Base-by-base conservation (phyloP, 768 basidiomycete genomes). In the Arthromyces matolae region DNA sequence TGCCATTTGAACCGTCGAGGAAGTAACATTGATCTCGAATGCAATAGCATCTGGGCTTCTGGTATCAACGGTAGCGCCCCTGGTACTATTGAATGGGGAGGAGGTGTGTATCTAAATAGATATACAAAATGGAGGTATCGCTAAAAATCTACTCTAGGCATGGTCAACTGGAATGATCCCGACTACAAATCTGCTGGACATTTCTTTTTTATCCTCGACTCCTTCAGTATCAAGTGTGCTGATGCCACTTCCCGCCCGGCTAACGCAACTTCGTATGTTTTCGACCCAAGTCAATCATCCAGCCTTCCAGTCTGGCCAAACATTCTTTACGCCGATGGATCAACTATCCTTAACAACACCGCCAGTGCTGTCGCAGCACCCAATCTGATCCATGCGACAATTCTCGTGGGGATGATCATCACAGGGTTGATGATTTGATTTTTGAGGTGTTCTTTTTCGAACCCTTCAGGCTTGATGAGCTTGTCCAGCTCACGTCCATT, bases 131-230 rank as follows among this genome's bases (percentile, higher is more conserved):
- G 31, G 41, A 16, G n/a, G 16, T 8, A 13, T 33, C 18, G 19
- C 37, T 44, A 22, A 50, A 33, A n/a, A 42, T 35, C n/a, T 7
- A 29, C 39, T 38, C 5, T 29, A 71, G 73, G 83, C 34, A 75
- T 88, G 79, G 89, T 91, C 67, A 70, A 90, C 70, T 93, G 86
- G 84, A 57, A 71, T 16, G 81, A 92, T 62, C 79, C 86, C 25
- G 90, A 93, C 64, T 93, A 90, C 64, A 48, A 66, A 42, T 62
- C 84, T 12, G 82, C 86, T 16, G 85, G 88, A 36, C 83, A 89
- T 61, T 90, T 87, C 64, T 85, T 84, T 55, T 77, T 81, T 6
- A 68, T 80, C 52, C 70, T 85, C 52, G 66, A 80, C 55, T 80
- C 79, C 4, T 74, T 90, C 43, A 69, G 77, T 18, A 68, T 91